These are phyloP conservation scores for Botrytis sinoallii DNA, from an alignment of 2,329 filamentous ascomycete genomes.

Conservation along the genomic window DNA sequence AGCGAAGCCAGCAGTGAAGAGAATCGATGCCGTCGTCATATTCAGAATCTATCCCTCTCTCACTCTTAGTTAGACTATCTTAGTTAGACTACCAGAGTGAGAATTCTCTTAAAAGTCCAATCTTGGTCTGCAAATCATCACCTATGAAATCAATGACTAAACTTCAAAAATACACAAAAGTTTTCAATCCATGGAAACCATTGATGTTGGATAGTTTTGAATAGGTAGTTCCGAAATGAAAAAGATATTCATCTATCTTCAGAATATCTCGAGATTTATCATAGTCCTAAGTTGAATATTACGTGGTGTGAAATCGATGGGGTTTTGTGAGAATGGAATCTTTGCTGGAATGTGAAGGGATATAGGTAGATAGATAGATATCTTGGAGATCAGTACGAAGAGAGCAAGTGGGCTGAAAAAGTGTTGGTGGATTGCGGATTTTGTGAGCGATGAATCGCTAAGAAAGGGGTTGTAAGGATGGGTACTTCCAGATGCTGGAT, in stretches of 20 bases:
- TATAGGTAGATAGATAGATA: background rate
- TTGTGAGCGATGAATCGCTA: no score
- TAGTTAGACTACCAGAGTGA: background rate
- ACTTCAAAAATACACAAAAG: background rate
- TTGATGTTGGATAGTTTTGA: rapidly evolving
- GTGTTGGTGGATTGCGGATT: background rate
- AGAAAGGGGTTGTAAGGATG: background rate
- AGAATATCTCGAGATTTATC: no score
- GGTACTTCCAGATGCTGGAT: background rate
- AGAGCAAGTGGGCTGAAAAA: background rate
- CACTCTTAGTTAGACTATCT: no score
- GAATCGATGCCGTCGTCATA: background rate
- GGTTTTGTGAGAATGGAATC: background rate
- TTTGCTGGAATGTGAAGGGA: background rate
- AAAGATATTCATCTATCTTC: background rate
- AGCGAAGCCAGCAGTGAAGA: background rate
- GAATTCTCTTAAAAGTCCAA: background rate
- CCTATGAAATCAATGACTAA: background rate
- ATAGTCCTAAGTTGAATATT: no score
- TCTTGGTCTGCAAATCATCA: background rate
- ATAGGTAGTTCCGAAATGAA: background rate
- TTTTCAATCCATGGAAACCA: background rate
- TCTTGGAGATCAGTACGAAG: background rate
- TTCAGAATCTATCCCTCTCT: background rate
- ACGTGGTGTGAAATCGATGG: background rate